Evolutionary conservation across 495 filamentous ascomycete genomes (phyloP), one percentile per base, ranked within the genome.

Genomic region (Cairneyella variabilis): DNA sequence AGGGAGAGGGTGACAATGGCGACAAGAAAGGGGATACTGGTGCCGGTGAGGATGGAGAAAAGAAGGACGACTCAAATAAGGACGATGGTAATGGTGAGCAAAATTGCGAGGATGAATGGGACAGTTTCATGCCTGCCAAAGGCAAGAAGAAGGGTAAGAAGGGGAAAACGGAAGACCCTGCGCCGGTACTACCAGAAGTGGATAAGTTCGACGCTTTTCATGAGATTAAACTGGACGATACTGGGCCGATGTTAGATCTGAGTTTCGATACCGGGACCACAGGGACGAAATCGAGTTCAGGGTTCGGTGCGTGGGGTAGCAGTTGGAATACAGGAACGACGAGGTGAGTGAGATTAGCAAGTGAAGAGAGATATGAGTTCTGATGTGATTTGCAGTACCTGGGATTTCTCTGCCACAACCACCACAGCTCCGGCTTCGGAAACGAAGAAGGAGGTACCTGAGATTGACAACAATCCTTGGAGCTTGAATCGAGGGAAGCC

Each of bases 161-260:
- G 46, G 58, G 44, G 16, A 60, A 62, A 26, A 60, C 42, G 4
- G 70, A 65, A 43, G 59, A 62, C 18, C 38, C 57, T 12, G 49
- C 51, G 40, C 40, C 56, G 16, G 51, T 38, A 23, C 56, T 56
- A 7, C 40, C 46, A n/a, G 21, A 32, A 4, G 48, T 18, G 10
- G 60, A 53, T 16, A 57, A 63, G 44, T 58, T 69, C 39, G 68
- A 73, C 26, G 44, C 64, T 17, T 75, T 79, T 44, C 60, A 77
- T 30, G 74, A 79, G 4, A 74, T 78, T 59, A 77, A 77, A 45
- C 56, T 79, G 28, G 68, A 75, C 52, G 70, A 72, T 58, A 60
- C 63, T 3, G 67, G 57, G n/a, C 63, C 66, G n/a, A 67, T 66
- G 17, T 47, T 71, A 17, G 69, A 71, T 50, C 34, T 70, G 6